Conservation (phyloP, 371 early-diverging fungal species). For the Mortierella sp. region DNA sequence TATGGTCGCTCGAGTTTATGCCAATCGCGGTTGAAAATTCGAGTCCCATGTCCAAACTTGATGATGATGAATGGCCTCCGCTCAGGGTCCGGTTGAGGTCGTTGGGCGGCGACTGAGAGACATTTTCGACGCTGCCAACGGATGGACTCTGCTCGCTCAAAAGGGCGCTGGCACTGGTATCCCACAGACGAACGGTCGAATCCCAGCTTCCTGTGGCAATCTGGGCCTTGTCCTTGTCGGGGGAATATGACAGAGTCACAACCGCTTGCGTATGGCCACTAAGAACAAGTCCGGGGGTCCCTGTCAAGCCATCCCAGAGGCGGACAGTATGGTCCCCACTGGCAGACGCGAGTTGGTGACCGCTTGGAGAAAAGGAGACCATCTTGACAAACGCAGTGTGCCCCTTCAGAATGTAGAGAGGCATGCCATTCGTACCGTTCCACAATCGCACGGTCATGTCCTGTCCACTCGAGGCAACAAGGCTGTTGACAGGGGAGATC, state of each 20-base stretch:
- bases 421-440: neutral
- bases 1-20: neutral
- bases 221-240: neutral
- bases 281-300: neutral
- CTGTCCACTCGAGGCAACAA: neutral
- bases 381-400: constrained; percentile 1
- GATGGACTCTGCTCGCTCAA: neutral
- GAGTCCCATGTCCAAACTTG: neutral
- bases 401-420: neutral
- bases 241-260: neutral
- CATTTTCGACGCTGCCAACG: neutral
- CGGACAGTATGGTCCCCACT: neutral
- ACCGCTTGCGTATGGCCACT: neutral
- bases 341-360: neutral
- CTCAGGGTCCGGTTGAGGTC: neutral
- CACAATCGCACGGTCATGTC: constrained; percentile 1
- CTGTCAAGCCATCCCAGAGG: neutral
- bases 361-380: constrained; percentile 2
- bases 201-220: constrained; percentile 8
- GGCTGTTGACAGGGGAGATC: neutral
- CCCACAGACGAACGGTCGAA: neutral
- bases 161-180: neutral
- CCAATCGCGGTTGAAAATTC: neutral
- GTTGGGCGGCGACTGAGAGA: neutral
- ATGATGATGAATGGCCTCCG: neutral